Conservation (phyloP, 2,329 filamentous ascomycete genomes). For the Fusarium palustre region DNA sequence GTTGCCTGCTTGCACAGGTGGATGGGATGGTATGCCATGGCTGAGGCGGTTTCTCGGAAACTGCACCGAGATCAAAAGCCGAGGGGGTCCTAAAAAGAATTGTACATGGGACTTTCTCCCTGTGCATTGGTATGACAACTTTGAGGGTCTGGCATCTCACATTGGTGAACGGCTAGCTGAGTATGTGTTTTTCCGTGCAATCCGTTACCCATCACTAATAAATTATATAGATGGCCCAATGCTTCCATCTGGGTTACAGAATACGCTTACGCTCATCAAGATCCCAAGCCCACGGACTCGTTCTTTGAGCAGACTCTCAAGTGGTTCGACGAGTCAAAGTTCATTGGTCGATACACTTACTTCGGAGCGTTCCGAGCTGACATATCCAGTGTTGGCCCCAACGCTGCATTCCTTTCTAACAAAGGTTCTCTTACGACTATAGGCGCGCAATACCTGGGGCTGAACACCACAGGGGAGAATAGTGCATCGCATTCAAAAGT, state of each 20-base stretch:
- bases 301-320: slow-evolving; percentile 76
- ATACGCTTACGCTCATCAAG: slow-evolving; percentile 71
- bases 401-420: slow-evolving; percentile 76
- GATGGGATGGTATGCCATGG: slow-evolving; percentile 72
- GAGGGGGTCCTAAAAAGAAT: slow-evolving; percentile 55
- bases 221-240: slow-evolving; percentile 64
- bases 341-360: slow-evolving; percentile 76
- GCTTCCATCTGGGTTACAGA: slow-evolving; percentile 82
- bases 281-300: slow-evolving; percentile 66
- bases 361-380: slow-evolving; percentile 79
- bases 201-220: not conserved
- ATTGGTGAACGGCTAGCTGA: slow-evolving; percentile 63
- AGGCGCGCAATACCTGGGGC: slow-evolving; percentile 80
- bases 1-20: slow-evolving; percentile 76
- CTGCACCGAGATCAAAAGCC: slow-evolving; percentile 70
- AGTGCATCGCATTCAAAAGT: slow-evolving; percentile 30
- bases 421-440: slow-evolving; percentile 79
- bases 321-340: slow-evolving; percentile 70
- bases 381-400: slow-evolving; percentile 79
- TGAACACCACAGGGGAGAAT: slow-evolving; percentile 56
- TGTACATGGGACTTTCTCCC: slow-evolving; percentile 74
- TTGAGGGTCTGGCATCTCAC: slow-evolving; percentile 74
- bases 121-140: slow-evolving; percentile 77
- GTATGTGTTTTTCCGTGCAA: slow-evolving; percentile 43
- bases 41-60: slow-evolving; percentile 72